Conservation (phyloP, 305 asterid species). For the Fraxinus angustifolia region DNA sequence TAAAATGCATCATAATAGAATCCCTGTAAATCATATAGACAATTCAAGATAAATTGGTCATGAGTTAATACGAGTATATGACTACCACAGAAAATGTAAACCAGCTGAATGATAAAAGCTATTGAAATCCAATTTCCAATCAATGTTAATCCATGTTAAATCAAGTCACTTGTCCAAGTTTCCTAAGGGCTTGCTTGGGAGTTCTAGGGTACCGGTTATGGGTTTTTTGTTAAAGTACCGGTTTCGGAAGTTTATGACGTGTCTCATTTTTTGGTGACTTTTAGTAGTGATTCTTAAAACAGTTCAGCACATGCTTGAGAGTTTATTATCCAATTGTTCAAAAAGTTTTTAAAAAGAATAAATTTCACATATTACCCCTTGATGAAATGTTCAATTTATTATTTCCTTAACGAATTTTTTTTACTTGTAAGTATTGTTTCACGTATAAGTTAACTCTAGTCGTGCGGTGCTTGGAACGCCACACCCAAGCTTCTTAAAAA, state of each 20-base stretch:
- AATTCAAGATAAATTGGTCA: neutral
- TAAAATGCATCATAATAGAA: constrained; percentile 94
- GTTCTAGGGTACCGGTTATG: neutral
- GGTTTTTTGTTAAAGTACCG: neutral
- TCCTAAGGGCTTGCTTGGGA: neutral
- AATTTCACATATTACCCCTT: neutral
- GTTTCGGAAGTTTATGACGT: neutral
- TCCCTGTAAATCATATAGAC: constrained; percentile 49
- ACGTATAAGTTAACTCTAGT: no score
- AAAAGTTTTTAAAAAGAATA: no score
- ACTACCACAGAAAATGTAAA: neutral
- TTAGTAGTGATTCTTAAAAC: neutral
- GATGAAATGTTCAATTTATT: neutral
- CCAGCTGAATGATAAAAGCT: neutral
- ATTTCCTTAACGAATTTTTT: no score
- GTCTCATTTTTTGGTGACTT: neutral
- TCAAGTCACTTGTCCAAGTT: neutral
- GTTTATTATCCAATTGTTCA: neutral
- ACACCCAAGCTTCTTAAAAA: no score
- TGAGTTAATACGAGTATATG: neutral
- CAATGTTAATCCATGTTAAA: neutral
- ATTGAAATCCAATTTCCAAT: neutral
- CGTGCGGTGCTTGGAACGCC: no score
- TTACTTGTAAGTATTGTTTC: neutral
- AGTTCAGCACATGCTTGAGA: neutral